Percentiles rank a stretch among this genome's conserved stretches.
Evolutionary conservation across 164 flowering plant genomes (phyloP).

Genomic region (Amborella trichopoda): DNA sequence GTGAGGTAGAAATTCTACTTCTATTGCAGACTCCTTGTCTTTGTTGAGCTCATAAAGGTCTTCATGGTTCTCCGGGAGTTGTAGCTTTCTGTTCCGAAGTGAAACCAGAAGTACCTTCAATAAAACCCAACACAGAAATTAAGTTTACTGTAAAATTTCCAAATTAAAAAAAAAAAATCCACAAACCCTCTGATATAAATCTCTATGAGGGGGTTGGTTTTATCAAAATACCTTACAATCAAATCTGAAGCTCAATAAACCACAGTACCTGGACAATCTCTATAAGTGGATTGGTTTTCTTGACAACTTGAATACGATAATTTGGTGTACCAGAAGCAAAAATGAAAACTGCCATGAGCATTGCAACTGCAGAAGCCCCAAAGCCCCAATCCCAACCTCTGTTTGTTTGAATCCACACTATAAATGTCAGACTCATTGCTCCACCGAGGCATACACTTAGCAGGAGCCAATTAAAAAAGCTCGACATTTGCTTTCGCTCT

Average conservation of each 20-base stretch:
- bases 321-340: slow-evolving; percentile 30
- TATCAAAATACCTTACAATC: no score
- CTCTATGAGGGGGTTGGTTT: no score
- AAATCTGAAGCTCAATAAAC: no score
- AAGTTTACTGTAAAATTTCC: no score
- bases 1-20: slow-evolving; percentile 44
- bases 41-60: slow-evolving; percentile 44
- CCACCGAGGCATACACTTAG: slow-evolving; percentile 38
- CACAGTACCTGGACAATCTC: slow-evolving; percentile 35
- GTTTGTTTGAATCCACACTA: slow-evolving; percentile 54
- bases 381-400: slow-evolving; percentile 67
- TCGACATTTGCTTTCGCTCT: slow-evolving; percentile 48
- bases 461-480: slow-evolving; percentile 51
- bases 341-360: slow-evolving; percentile 30
- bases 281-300: slow-evolving; percentile 11
- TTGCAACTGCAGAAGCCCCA: slow-evolving; percentile 23
- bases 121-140: no score
- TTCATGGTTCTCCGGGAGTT: slow-evolving; percentile 27
- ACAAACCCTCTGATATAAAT: no score
- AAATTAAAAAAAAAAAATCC: no score
- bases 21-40: slow-evolving; percentile 33
- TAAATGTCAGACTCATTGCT: slow-evolving; percentile 31
- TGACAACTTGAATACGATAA: slow-evolving; percentile 29
- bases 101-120: slow-evolving; percentile 58
- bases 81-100: slow-evolving; percentile 34